A percentile compares a stretch with the other conserved stretches of the same genome.
These are phyloP conservation scores for Scenedesmus sp. DNA, from an alignment of 163 green algal species.

Conservation along the genomic window DNA sequence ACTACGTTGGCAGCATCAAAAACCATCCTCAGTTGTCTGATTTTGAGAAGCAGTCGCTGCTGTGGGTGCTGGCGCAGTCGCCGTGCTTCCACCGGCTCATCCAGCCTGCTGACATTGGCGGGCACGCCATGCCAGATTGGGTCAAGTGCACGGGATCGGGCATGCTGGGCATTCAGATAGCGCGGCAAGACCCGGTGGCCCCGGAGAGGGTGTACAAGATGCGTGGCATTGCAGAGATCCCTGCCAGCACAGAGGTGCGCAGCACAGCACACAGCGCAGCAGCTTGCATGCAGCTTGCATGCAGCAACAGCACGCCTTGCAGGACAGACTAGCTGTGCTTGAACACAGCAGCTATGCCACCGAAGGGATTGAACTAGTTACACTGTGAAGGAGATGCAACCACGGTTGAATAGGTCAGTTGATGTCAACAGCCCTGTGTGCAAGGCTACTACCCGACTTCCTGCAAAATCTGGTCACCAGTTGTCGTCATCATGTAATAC, in stretches of 20 bases:
- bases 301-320: neutral
- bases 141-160: conserved; percentile 34
- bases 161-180: conserved; percentile 37
- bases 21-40: conserved; percentile 33
- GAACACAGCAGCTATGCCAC: neutral
- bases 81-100: conserved; percentile 34
- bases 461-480: neutral
- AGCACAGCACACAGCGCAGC: neutral
- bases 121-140: conserved; percentile 36
- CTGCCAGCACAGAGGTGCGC: conserved; percentile 36
- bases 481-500: neutral
- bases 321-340: neutral
- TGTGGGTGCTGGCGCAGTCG: conserved; percentile 43
- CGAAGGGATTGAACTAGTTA: neutral
- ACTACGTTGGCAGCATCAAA: conserved; percentile 38
- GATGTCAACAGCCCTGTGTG: neutral
- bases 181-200: conserved; percentile 34
- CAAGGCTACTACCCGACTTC: neutral
- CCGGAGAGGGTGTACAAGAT: conserved; percentile 45
- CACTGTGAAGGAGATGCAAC: neutral
- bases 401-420: neutral
- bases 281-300: neutral
- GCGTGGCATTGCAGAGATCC: conserved; percentile 41
- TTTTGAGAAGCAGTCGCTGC: conserved; percentile 44
- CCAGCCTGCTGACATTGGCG: neutral